These are phyloP conservation scores for Kodamaea sagamina DNA, from an alignment of 805 yeast species.

Conservation along the genomic window DNA sequence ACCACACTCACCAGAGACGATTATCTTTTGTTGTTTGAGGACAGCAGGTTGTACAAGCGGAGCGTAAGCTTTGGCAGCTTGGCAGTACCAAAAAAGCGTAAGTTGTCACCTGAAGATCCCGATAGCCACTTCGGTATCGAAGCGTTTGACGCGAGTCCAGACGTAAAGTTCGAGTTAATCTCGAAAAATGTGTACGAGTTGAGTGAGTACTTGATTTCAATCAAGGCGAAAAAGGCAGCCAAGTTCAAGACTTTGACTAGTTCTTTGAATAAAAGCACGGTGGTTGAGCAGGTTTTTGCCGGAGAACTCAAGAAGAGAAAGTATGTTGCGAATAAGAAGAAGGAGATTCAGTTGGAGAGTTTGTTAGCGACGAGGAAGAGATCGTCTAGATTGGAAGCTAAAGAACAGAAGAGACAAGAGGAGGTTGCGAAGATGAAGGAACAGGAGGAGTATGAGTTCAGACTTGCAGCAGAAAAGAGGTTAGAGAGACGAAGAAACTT, in stretches of 20 bases:
- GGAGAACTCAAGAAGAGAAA: constrained; percentile 57
- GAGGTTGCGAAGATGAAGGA: constrained; percentile 52
- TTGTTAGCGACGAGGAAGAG: constrained; percentile 69
- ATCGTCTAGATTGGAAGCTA: constrained; percentile 72
- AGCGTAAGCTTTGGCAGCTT: constrained; percentile 26
- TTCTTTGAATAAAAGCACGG: constrained; percentile 17
- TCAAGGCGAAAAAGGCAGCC: constrained; percentile 28
- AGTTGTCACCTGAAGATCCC: constrained; percentile 35
- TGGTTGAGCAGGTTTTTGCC: constrained; percentile 26
- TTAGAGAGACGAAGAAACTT: constrained; percentile 42
- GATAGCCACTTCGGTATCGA: constrained; percentile 26
- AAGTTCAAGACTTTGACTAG: constrained; percentile 26
- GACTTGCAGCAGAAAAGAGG: constrained; percentile 44
- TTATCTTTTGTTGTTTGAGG: constrained; percentile 47
- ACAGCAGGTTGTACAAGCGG: constrained; percentile 52
- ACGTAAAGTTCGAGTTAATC: constrained; percentile 32
- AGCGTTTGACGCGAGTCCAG: constrained; percentile 31
- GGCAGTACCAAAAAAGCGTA: constrained; percentile 38
- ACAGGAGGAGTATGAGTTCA: constrained; percentile 47
- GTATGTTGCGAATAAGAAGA: constrained; percentile 54
- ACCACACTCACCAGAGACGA: constrained; percentile 25
- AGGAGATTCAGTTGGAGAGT: constrained; percentile 63
- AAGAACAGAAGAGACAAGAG: constrained; percentile 51
- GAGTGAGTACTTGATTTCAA: constrained; percentile 21
- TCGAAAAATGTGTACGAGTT: constrained; percentile 34